Conservation (phyloP, 179 eudicot species). For the Camellia oleifera region DNA sequence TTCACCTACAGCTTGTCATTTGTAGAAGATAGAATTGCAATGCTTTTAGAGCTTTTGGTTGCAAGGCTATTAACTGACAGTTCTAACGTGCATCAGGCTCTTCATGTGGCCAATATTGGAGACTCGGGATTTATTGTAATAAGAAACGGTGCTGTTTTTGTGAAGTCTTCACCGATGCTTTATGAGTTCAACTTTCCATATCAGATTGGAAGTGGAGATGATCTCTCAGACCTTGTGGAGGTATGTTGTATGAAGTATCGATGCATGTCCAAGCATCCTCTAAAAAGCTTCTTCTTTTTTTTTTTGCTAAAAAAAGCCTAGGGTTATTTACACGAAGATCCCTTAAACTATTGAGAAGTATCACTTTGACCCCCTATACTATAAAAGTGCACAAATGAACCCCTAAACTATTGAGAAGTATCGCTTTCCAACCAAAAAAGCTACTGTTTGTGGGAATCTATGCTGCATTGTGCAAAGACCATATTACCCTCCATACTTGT, state of each 20-base stretch:
- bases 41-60: background rate
- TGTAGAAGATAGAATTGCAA: background rate
- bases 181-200: constrained; percentile 60
- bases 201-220: constrained; percentile 49
- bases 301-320: too few relatives aligned
- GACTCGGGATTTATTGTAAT: constrained; percentile 68
- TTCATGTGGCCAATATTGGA: constrained; percentile 81
- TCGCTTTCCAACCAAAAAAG: too few relatives aligned
- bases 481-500: too few relatives aligned
- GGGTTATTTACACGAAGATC: background rate
- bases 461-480: too few relatives aligned
- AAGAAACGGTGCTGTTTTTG: constrained; percentile 49
- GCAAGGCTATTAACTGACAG: background rate
- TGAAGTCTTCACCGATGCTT: constrained; percentile 62
- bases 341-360: too few relatives aligned
- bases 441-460: too few relatives aligned
- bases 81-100: constrained; percentile 42
- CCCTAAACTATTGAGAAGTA: too few relatives aligned
- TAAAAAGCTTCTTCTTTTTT: too few relatives aligned
- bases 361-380: too few relatives aligned
- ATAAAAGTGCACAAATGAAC: too few relatives aligned
- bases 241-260: constrained; percentile 23
- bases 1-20: background rate
- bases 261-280: background rate
- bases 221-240: constrained; percentile 54